phyloP scores from a whole-genome alignment of 495 filamentous ascomycete genomes.

The Tuber magnatum region DNA sequence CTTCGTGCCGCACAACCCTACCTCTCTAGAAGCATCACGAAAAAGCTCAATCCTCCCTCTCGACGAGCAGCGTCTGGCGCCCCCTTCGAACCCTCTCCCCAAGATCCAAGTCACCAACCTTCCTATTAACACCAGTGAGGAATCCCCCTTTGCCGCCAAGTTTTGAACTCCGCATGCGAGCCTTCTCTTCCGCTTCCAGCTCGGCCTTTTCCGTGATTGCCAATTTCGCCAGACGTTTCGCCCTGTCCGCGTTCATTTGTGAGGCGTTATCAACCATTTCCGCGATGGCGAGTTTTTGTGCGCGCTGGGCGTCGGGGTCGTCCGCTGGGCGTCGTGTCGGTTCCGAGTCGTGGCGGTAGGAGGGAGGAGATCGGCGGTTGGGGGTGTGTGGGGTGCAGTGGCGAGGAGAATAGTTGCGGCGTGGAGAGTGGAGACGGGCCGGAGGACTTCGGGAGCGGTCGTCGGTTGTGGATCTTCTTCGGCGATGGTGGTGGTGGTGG shows the following conservation, averaged over 20 bases:
- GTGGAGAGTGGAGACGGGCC: conserved; percentile 9
- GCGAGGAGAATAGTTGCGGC: conserved; percentile 11
- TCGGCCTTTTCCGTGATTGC: conserved; percentile 57
- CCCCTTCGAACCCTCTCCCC: conserved; percentile 53
- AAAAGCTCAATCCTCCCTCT: conserved; percentile 13
- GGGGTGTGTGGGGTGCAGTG: conserved; percentile 13
- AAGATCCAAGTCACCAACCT: conserved; percentile 53
- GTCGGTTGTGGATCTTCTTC: conserved; percentile 17
- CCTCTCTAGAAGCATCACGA: neutral
- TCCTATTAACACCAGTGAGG: conserved; percentile 52
- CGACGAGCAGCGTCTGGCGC: conserved; percentile 43
- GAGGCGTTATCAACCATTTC: conserved; percentile 78
- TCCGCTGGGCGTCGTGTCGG: conserved; percentile 3
- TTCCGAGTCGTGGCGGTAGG: conserved; percentile 5
- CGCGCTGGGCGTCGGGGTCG: conserved; percentile 49
- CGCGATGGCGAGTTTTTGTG: conserved; percentile 61
- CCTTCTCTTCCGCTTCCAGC: conserved; percentile 57
- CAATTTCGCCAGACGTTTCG: conserved; percentile 61
- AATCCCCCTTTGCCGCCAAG: conserved; percentile 59
- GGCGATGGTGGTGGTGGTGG: conserved; percentile 16
- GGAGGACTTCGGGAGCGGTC: conserved; percentile 22
- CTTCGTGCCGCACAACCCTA: neutral
- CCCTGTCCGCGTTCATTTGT: conserved; percentile 66
- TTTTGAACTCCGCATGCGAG: conserved; percentile 52
- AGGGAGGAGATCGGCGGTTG: conserved; percentile 18